Evolutionary conservation across 768 basidiomycete species (phyloP), one percentile per base, ranked within the genome.

Genomic region (Mrakia frigida): DNA sequence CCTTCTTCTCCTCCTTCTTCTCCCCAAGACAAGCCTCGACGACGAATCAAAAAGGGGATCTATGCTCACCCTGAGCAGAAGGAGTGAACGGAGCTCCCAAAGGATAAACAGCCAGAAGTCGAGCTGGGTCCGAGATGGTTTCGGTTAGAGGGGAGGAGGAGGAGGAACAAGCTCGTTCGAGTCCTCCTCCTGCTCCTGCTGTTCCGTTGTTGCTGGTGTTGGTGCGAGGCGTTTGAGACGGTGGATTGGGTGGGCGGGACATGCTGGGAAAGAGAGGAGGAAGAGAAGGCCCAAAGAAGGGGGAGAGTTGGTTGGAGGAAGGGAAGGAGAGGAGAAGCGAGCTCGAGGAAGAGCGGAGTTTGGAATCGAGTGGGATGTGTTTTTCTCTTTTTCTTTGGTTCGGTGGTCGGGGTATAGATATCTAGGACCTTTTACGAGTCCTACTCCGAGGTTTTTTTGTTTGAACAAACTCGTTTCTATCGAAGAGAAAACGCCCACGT

Each of bases 101-200:
- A 1, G 76, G 71, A 37, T 77, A 77, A 21, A 77, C 31, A 14
- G 76, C 76, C 25, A 77, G 72, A 33, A 77, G 70, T 11, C 76
- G 61, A 13, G 76, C 61, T 35, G 76, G 71, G 41, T 77, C 71
- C 56, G 76, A 67, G 52, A 77, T 77, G 37, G 60, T 52, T 31
- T 73, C 76, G 28, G 46, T 53, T 5, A 72, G 33, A 3, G 35
- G 70, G 16, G 70, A 53, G 39, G 65, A 65, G 16, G 65, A 43
- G 65, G 56, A 56, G n/a, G n/a, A n/a, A n/a, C n/a, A n/a, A n/a
- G n/a, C n/a, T n/a, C 25, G 35, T 28, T 50, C 46, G 18, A 21
- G 16, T 5, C 39, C 11, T 41, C 6, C 39, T 41, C 39, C 39
- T 41, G 6, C 39, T 50, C 6, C 39, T 41, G 6, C 39, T 41